phyloP scores from a whole-genome alignment of 139 green algal species.

The Tetradesmus obliquus region DNA sequence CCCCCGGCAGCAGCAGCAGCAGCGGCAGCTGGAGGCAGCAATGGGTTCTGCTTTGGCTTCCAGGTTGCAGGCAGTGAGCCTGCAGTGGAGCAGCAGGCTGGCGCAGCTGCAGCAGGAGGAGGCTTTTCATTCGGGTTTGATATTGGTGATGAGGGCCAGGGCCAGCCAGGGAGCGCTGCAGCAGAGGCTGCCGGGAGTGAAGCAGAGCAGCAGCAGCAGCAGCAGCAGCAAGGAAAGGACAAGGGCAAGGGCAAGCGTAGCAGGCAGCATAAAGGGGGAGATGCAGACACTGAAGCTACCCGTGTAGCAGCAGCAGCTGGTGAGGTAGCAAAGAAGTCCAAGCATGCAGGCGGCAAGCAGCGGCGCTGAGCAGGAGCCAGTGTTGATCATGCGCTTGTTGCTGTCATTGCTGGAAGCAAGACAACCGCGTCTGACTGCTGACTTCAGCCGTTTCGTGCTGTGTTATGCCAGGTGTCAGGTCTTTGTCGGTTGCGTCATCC shows the following conservation, averaged over 20 bases:
- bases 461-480: no score
- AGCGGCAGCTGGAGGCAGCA: neutral
- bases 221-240: neutral
- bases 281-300: neutral
- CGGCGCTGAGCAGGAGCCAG: neutral
- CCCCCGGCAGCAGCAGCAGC: slow-evolving; percentile 1
- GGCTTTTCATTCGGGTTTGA: slow-evolving; percentile 13
- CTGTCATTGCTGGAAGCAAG: no score
- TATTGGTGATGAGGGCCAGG: neutral
- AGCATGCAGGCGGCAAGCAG: neutral
- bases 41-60: slow-evolving; percentile 34
- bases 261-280: neutral
- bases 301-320: neutral
- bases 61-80: neutral
- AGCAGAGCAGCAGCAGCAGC: slow-evolving; percentile 3
- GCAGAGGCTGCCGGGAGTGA: neutral
- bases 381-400: no score
- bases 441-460: no score
- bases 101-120: neutral
- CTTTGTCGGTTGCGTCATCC: no score
- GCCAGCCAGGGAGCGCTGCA: neutral
- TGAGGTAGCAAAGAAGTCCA: neutral
- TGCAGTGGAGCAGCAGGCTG: neutral
- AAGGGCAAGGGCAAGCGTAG: neutral
- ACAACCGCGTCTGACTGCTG: no score